Base-by-base conservation (phyloP, 1,284 basidiomycete species). In the Malassezia caprae region DNA sequence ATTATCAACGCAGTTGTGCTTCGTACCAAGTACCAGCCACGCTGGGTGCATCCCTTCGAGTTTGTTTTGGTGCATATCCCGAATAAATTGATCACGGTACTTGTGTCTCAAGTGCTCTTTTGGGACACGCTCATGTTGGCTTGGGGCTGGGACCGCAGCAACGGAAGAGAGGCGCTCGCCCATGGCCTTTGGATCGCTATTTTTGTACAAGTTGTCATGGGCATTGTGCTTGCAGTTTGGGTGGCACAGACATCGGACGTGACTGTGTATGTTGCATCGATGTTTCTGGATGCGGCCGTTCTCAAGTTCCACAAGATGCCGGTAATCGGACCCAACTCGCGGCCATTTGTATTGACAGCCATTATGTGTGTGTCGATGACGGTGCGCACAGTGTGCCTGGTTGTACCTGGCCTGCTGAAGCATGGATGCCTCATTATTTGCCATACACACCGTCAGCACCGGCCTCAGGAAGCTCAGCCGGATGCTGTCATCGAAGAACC, bases 41-140 rank as follows among this genome's bases (percentile, higher is more conserved):
- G 75, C 2, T 63, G 73, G 40, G 61, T 64, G 28, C 75, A 77
- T 47, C 79, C 79, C 3, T 63, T 80, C 48, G 78, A 79, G 67
- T 76, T 77, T 43, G 50, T 79, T 11, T 77, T 79, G 63, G 77
- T 80, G 61, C 78, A 79, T 65, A 73, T 77, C 0, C 77, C 78
- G 3, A 74, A 79, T 67, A 76, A 76, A 30, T 70, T 80, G 54
- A 72, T 79, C 58, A 72, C 78, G 30, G 75, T 77, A n/a, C 70
- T 79, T 58, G 75, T 78, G 2, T 73, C 78, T 61, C 67, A 77
- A 53, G 69, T 78, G 47, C 76, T 78, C 51, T 72, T 78, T 63
- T 69, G 78, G 53, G 78, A 79, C 62, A 76, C 76, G 54, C 77
- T 78, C 6, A 78, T 78, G 66, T 74, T 80, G 53, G 77, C 77